Evolutionary conservation across 1,284 basidiomycete genomes (phyloP).

Genomic region (Coniophora puteana): DNA sequence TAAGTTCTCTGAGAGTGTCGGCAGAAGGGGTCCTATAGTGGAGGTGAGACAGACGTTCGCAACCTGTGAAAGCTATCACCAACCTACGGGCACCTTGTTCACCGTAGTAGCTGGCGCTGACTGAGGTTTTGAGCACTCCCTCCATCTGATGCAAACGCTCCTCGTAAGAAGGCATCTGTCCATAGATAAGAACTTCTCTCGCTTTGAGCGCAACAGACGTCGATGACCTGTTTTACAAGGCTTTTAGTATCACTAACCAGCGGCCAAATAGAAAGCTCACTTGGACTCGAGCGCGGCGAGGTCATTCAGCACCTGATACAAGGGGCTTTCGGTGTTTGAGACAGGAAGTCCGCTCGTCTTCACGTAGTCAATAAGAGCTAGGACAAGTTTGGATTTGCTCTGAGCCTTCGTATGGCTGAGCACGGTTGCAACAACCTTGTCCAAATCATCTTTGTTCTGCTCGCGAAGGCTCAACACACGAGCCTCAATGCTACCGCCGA

Average conservation of each 20-base stretch:
- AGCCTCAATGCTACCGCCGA: conserved; percentile 91
- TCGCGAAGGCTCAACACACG: conserved; percentile 90
- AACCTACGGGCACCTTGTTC: conserved; percentile 73
- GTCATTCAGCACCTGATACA: conserved; percentile 73
- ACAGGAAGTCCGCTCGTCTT: conserved; percentile 75
- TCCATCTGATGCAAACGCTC: conserved; percentile 96
- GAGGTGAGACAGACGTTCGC: not conserved
- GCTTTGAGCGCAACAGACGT: conserved; percentile 92
- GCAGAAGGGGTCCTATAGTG: conserved; percentile 66
- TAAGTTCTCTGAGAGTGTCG: conserved; percentile 89
- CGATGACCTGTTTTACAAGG: conserved; percentile 67
- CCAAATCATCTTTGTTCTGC: conserved; percentile 88
- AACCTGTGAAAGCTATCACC: conserved; percentile 10
- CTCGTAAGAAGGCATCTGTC: conserved; percentile 95
- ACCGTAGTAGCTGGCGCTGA: conserved; percentile 86
- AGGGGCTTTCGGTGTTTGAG: conserved; percentile 64
- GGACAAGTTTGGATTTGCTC: conserved; percentile 88
- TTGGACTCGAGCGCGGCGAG: conserved; percentile 87
- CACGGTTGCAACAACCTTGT: conserved; percentile 85
- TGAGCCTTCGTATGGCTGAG: conserved; percentile 95
- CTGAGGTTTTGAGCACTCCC: conserved; percentile 84
- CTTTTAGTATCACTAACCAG: conserved; percentile 8
- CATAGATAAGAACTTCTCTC: conserved; percentile 94
- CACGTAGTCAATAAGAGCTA: conserved; percentile 85
- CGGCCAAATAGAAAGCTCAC: conserved; percentile 35